Evolutionary conservation across 1,139 yeast genomes (phyloP).

Genomic region (Suhomyces ambrosiae): DNA sequence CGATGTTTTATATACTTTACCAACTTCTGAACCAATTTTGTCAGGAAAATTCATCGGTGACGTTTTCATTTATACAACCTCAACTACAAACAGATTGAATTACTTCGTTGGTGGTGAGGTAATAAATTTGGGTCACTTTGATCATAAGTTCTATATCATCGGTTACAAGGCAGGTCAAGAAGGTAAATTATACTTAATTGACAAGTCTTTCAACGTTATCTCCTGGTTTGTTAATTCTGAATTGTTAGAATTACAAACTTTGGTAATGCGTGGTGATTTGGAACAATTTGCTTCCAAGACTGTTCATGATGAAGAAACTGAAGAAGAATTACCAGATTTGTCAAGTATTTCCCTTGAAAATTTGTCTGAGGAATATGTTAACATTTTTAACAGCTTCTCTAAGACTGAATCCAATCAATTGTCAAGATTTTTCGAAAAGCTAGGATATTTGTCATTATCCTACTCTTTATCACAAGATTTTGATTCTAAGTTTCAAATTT

Average conservation of each 20-base stretch:
- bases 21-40: conserved; percentile 67
- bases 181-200: conserved; percentile 85
- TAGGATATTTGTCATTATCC: conserved; percentile 84
- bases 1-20: conserved; percentile 79
- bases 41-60: conserved; percentile 98
- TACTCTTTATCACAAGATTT: conserved; percentile 76
- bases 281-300: conserved; percentile 44
- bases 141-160: conserved; percentile 79
- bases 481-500: conserved; percentile 78
- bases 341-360: conserved; percentile 64
- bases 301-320: conserved; percentile 40
- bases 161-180: conserved; percentile 87
- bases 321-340: conserved; percentile 43
- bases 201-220: conserved; percentile 81
- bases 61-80: conserved; percentile 85
- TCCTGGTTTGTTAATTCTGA: conserved; percentile 82
- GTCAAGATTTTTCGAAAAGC: conserved; percentile 91
- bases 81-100: conserved; percentile 82
- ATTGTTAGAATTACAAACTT: conserved; percentile 92
- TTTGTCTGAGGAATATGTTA: conserved; percentile 58
- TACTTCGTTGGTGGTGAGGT: conserved; percentile 94
- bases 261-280: conserved; percentile 91
- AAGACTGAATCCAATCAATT: conserved; percentile 75
- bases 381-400: conserved; percentile 50
- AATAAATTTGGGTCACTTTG: conserved; percentile 91